Evolutionary conservation across 306 rosid genomes (phyloP), one percentile per base, ranked within the genome.

Genomic region (Boehmeria nivea): DNA sequence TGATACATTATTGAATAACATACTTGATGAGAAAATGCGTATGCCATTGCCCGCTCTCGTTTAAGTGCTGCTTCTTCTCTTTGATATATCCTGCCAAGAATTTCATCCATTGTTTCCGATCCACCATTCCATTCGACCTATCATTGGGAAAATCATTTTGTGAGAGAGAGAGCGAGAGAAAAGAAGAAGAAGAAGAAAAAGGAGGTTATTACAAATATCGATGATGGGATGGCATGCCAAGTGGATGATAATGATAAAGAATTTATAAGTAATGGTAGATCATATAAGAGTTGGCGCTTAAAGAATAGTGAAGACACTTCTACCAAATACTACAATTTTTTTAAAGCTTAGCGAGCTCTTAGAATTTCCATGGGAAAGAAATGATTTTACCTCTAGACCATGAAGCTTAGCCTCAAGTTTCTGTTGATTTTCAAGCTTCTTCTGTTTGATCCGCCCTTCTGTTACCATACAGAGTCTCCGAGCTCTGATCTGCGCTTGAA

Each of bases 11-110:
- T n/a, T 4, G 42, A 64, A 31, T 26, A 59, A 54, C 68, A 28
- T 72, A 91, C 99, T 91, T 87, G 99, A 74, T 91, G 99, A 63
- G 96, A 84, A 74, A 91, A 91, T n/a, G 99, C 96, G 60, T 91
- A 91, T 59, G 99, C 99, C 99, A 91, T 76, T 40, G 93, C 68
- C 27, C 96, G 76, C 79, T 91, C 99, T 6, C 99, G 84, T 74
- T 84, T 91, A 18, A 87, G 89, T 20, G 99, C 73, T 46, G 99
- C 99, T 71, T 84, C 99, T 76, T 83, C 96, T 74, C 89, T 84
- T 48, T 87, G 89, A 66, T 87, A 86, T 76, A 91, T 81, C 78
- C 81, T 82, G 11, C 82, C 76, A 24, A 91, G 78, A 64, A 65
- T 56, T 57, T 79, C 95, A 44, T 87, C 99, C 93, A 82, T 87